Evolutionary conservation across 495 filamentous ascomycete genomes (phyloP).

Genomic region (Astrothelium subdiscretum): DNA sequence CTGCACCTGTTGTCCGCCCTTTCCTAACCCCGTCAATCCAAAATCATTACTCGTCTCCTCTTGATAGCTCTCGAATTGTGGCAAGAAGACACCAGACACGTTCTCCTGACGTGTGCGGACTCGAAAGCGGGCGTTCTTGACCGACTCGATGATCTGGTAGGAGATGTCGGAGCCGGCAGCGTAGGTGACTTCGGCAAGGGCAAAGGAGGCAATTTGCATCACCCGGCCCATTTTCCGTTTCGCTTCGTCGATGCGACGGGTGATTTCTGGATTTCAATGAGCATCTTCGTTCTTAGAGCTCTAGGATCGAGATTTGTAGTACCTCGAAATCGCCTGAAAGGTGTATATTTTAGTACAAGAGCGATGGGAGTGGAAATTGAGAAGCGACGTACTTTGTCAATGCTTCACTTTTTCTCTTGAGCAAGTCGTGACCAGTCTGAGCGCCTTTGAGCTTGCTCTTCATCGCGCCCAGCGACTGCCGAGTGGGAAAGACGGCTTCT

Average conservation of each 20-base stretch:
- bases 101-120: constrained; percentile 94
- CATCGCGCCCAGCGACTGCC: constrained; percentile 93
- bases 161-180: constrained; percentile 91
- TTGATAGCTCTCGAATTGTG: constrained; percentile 79
- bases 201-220: constrained; percentile 98
- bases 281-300: not conserved
- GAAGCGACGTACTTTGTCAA: constrained; percentile 28
- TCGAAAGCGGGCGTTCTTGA: constrained; percentile 81
- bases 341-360: not conserved
- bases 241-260: constrained; percentile 90
- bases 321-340: constrained; percentile 74
- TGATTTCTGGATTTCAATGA: constrained; percentile 57
- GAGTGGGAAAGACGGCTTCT: constrained; percentile 95
- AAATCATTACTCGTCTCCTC: constrained; percentile 82
- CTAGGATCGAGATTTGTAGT: constrained; percentile 12
- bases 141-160: constrained; percentile 95
- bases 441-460: constrained; percentile 98
- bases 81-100: constrained; percentile 89
- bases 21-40: constrained; percentile 87
- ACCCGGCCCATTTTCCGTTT: constrained; percentile 99
- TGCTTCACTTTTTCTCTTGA: constrained; percentile 35
- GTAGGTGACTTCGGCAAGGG: constrained; percentile 93
- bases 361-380: not conserved
- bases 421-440: constrained; percentile 34
- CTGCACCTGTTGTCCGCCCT: constrained; percentile 95